Evolutionary conservation across 768 basidiomycete species (phyloP), one percentile per base, ranked within the genome.

Genomic region (Suillus fuscotomentosus): DNA sequence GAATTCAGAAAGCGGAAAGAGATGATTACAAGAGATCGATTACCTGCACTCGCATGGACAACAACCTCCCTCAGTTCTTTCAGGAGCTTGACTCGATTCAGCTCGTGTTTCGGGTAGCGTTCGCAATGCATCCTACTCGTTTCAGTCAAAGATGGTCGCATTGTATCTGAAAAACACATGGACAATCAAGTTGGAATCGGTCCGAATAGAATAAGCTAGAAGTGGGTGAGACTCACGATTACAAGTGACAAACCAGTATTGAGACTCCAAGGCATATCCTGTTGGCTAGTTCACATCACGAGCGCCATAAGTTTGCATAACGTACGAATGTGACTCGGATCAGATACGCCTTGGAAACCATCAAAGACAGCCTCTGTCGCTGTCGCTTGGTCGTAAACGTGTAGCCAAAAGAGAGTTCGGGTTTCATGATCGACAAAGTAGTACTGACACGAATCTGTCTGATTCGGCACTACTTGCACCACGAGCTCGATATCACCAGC

Each of bases 381-480:
- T 6, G 38, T 48, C 1, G 63, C 63, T 6, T 79, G 71, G 2
- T 78, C 65, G 24, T 76, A 79, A 0, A 75, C 65, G 50, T 85
- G 78, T 27, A 86, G 62, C 77, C 82, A 88, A 63, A 86, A 87
- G 11, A 86, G 72, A 5, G 73, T 68, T 20, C 80, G 78, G 0
- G 69, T 70, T 0, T 66, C 38, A 60, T 85, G 84, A 63, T 84
- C 76, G 9, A 79, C 80, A 57, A 81, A 81, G 65, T 84, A 85
- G 67, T 85, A 85, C 7, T 45, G 8, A n/a, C 61, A 66, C 20
- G 10, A 59, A 54, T 34, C 31, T 13, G 27, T 6, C 11, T 20
- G 15, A 8, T 60, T 34, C 17, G 17, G 11, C 5, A 5, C 24
- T 27, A 11, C 57, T 17, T 59, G 57, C 15, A 59, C 57, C 6